Evolutionary conservation across 2,329 filamentous ascomycete genomes (phyloP), one percentile per base, ranked within the genome.

Genomic region (Ceratocystis diversiconidia): DNA sequence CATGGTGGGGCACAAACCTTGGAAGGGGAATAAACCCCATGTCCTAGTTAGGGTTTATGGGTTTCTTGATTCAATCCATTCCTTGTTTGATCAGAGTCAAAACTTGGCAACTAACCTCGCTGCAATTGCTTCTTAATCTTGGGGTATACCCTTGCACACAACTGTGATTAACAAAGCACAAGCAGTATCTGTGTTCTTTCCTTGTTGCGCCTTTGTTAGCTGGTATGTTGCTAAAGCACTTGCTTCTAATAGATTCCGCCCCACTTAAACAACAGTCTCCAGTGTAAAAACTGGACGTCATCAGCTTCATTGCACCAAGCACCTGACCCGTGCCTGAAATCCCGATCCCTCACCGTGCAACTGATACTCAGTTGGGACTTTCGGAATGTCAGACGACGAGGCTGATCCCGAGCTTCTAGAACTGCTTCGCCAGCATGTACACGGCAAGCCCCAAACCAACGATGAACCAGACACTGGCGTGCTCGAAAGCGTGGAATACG

Each of bases 361-460:
- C 22, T 25, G 5, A 7, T 28, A 3, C 46, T 46, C 32, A 6
- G 1, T 19, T 36, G 17, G 19, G 2, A 41, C 57, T 12, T 5
- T 61, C 68, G 77, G 61, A 70, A 95, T 95, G 89, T 95, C 90
- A 60, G 91, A 96, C 78, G 90, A 95, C 75, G 92, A 96, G 75
- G 86, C 87, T 61, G 92, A 96, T 73, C 87, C 83, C 50, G 92
- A 96, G 76, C 85, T 97, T 59, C 80, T 96, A 22, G 90, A 86
- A 70, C 85, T 96, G 22, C 82, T 97, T 15, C 87, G 91, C 64
- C 85, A 94, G 74, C 89, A 91, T 69, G 80, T 95, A 57, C 76
- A 87, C 64, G 83, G 85, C 64, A 82, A 82, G 66, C 76, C 79
- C 22, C 74, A 77, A 30, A 72, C 83, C 64, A 75, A 80, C 60